phyloP scores from a whole-genome alignment of 768 basidiomycete species.

The Mycena vulgaris region DNA sequence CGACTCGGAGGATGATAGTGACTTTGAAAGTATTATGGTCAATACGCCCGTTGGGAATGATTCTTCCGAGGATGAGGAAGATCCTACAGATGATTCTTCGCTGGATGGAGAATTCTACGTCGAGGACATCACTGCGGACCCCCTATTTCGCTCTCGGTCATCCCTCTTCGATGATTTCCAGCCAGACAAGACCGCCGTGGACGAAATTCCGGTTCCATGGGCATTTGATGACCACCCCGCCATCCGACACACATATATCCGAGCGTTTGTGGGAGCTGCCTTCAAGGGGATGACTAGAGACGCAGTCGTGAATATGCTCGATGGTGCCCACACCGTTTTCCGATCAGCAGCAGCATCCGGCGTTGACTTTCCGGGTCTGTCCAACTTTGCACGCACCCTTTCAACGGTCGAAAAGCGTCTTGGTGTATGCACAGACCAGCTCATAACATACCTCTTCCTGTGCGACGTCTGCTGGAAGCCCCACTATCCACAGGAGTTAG shows the following conservation, averaged over 20 bases:
- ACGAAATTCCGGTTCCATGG: conserved; percentile 11
- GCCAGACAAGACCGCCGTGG: not conserved
- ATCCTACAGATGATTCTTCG: not conserved
- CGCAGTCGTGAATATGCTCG: conserved; percentile 20
- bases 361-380: conserved; percentile 24
- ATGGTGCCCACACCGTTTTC: conserved; percentile 1
- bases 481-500: conserved; percentile 34
- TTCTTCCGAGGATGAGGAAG: not conserved
- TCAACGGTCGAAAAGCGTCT: conserved; percentile 41
- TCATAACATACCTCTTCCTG: conserved; percentile 41
- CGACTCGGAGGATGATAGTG: not conserved
- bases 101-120: not conserved
- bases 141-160: not conserved
- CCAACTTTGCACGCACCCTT: conserved; percentile 39
- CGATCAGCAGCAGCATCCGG: not conserved
- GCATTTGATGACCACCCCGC: conserved; percentile 45
- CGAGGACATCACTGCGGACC: conserved; percentile 1
- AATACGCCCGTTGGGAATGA: not conserved
- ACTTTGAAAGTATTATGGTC: not conserved
- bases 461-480: conserved; percentile 42
- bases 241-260: conserved; percentile 42
- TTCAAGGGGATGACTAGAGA: conserved; percentile 39
- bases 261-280: too few relatives aligned
- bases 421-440: conserved; percentile 35
- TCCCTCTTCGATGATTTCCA: conserved; percentile 1